Evolutionary conservation across 768 basidiomycete genomes (phyloP), one percentile per base, ranked within the genome.

Genomic region (Cantharellus anzutake): DNA sequence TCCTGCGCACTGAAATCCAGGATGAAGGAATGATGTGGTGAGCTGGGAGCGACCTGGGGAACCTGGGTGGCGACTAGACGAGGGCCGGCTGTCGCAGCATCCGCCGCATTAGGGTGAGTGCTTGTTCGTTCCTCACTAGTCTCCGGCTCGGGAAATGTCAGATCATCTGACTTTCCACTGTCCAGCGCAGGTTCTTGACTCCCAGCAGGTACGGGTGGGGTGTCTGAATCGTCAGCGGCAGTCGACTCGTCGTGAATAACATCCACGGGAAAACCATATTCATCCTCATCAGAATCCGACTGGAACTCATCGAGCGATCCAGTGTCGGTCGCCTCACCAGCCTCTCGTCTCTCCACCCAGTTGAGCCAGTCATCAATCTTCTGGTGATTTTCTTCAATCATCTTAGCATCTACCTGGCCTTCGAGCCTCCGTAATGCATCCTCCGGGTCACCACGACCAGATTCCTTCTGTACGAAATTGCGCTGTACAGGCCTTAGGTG

Each of bases 311-410:
- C 60, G 20, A 39, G 41, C 2, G 59, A 57, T 4, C 41, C 61
- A 50, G 55, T 35, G 41, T 37, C 42, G 16, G 38, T 53, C 41
- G 38, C 56, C 20, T 56, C 42, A 44, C n/a, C 34, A 16, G 34
- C 60, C 40, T 35, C 11, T 7, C 64, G 20, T 59, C 57, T 38
- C 86, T 76, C 80, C 41, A 89, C 82, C 5, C 77, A 78, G 63
- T 78, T 77, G 55, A 89, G 80, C 88, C 88, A 90, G 2, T 80
- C 80, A 67, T 90, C 82, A 2, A 92, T 86, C 68, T 89, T 88
- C 55, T 75, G 75, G 41, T 77, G 78, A 65, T 83, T 87, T 64
- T 81, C 84, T 63, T 79, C 74, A 67, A 84, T 79, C 66, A 78
- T 77, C 61, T 80, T 73, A 0, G 78, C 78, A 68, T 89, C 88